Evolutionary conservation across 257 asterid genomes (phyloP).

Genomic region (Plectranthus barbatus): DNA sequence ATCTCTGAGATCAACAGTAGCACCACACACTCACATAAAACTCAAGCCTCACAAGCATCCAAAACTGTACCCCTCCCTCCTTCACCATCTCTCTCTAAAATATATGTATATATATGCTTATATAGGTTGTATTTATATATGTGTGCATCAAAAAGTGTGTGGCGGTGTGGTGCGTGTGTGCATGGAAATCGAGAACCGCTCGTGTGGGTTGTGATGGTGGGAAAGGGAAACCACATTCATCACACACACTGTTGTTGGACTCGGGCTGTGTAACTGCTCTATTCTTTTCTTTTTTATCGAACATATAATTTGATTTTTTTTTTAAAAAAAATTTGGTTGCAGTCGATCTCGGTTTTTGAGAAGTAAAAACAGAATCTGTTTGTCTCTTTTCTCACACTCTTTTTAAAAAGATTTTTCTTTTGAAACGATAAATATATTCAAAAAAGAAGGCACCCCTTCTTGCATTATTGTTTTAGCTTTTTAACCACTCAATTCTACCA

Average conservation of each 20-base stretch:
- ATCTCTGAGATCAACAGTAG: not conserved
- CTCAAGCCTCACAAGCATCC: constrained; percentile 6
- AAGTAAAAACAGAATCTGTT: constrained; percentile 40
- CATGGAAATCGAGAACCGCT: constrained; percentile 58
- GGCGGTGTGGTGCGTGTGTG: constrained; percentile 32
- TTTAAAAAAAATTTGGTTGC: no score
- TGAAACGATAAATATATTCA: constrained; percentile 9
- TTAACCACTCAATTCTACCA: constrained; percentile 8
- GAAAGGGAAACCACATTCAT: constrained; percentile 32
- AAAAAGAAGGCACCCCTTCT: no score
- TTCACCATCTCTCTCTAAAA: not conserved
- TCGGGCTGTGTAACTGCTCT: constrained; percentile 36
- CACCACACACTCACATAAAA: not conserved
- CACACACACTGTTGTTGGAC: constrained; percentile 40
- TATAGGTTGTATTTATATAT: not conserved
- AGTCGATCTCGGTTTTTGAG: constrained; percentile 21
- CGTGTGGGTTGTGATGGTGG: constrained; percentile 57
- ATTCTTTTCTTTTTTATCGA: not conserved
- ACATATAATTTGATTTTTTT: not conserved
- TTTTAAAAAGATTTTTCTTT: no score
- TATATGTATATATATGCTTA: not conserved
- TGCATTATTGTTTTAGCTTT: constrained; percentile 14
- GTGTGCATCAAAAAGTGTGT: not conserved
- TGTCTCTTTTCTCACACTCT: constrained; percentile 24
- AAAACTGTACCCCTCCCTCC: not conserved